Evolutionary conservation across 768 basidiomycete species (phyloP).

Genomic region (Dendrothele bispora): DNA sequence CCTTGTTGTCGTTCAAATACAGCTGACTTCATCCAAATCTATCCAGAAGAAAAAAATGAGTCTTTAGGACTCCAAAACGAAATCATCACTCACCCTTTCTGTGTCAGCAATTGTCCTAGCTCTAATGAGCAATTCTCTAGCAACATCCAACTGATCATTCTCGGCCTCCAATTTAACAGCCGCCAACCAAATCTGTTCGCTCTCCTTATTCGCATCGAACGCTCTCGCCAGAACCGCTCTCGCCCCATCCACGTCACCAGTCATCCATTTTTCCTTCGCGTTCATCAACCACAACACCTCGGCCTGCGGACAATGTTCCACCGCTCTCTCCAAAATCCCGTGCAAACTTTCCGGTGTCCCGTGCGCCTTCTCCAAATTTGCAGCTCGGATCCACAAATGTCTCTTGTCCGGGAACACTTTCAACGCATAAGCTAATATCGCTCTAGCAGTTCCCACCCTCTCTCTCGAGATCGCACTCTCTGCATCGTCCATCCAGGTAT

Average conservation of each 20-base stretch:
- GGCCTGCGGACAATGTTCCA: conserved; percentile 90
- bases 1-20: conserved; percentile 93
- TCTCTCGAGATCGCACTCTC: conserved; percentile 76
- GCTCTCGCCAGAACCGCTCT: conserved; percentile 86
- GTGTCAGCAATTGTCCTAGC: conserved; percentile 92
- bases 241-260: conserved; percentile 87
- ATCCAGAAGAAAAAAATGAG: conserved; percentile 5
- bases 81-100: conserved; percentile 61
- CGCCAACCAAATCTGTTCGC: conserved; percentile 96
- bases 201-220: conserved; percentile 94
- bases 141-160: conserved; percentile 87
- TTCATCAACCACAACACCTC: conserved; percentile 98
- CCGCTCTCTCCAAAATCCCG: conserved; percentile 78
- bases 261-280: conserved; percentile 96
- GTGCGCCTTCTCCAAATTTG: conserved; percentile 90
- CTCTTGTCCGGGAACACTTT: conserved; percentile 87
- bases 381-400: conserved; percentile 87
- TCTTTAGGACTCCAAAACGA: not conserved
- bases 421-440: conserved; percentile 87
- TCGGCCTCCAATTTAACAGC: conserved; percentile 97
- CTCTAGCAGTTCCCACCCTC: conserved; percentile 79
- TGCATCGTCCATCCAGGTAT: conserved; percentile 91
- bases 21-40: conserved; percentile 99
- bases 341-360: conserved; percentile 85
- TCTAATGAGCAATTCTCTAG: conserved; percentile 81